Conservation (phyloP, 2,329 filamentous ascomycete species). For the Calonectria naviculata region DNA sequence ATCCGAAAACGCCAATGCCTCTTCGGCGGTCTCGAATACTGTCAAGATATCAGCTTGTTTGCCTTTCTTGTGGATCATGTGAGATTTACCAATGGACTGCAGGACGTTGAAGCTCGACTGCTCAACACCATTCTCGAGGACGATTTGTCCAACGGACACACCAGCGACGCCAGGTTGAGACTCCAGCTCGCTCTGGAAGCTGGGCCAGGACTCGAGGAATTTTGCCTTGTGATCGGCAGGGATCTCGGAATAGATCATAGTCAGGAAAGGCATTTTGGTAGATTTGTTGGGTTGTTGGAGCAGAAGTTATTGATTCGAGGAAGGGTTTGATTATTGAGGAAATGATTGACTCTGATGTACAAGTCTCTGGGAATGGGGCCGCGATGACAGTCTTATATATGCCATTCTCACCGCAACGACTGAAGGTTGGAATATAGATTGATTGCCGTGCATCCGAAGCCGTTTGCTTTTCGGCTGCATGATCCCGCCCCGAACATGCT, state of each 20-base stretch:
- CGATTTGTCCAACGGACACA: background rate
- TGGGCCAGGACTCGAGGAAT: background rate
- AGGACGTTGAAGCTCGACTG: background rate
- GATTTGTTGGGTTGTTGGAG: background rate
- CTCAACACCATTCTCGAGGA: background rate
- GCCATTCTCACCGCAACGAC: too few species aligned
- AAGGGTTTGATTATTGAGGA: background rate
- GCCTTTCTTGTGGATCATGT: too few species aligned
- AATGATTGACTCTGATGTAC: background rate
- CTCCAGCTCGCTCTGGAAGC: background rate
- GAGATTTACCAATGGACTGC: background rate
- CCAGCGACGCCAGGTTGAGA: background rate
- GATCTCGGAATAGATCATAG: background rate
- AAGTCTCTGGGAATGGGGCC: background rate
- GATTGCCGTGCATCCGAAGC: background rate
- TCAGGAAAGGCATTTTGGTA: background rate
- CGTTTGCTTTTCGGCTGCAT: background rate
- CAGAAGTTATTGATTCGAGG: background rate
- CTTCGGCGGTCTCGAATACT: background rate
- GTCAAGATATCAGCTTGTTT: background rate
- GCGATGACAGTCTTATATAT: background rate
- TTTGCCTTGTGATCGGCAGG: background rate
- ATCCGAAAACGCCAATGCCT: background rate
- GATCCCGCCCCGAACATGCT: background rate
- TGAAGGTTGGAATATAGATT: too few species aligned